Evolutionary conservation across 2,329 filamentous ascomycete species (phyloP).

Genomic region (Clarireedia sp.): DNA sequence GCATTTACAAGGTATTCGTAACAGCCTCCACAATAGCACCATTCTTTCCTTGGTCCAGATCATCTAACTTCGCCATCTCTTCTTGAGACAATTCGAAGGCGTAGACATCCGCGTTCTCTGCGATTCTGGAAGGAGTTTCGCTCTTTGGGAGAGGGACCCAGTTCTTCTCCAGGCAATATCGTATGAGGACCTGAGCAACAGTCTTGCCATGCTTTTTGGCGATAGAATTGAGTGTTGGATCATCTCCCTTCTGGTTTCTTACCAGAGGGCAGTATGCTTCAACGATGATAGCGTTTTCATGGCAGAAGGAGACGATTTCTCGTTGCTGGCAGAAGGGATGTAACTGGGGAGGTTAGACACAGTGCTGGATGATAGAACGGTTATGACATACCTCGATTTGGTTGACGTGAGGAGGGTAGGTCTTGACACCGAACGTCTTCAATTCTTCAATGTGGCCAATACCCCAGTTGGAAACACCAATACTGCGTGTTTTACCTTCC

Average conservation of each 20-base stretch:
- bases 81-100: slow-evolving; percentile 48
- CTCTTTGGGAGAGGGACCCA: slow-evolving; percentile 65
- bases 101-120: slow-evolving; percentile 47
- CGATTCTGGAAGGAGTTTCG: slow-evolving; percentile 49
- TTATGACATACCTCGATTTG: slow-evolving; percentile 7
- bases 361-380: neutral
- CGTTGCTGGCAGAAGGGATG: slow-evolving; percentile 61
- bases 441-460: slow-evolving; percentile 10
- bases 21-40: slow-evolving; percentile 32
- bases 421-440: neutral
- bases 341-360: slow-evolving; percentile 29
- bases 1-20: slow-evolving; percentile 11
- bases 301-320: slow-evolving; percentile 42
- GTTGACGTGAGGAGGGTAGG: slow-evolving; percentile 9
- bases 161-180: slow-evolving; percentile 49
- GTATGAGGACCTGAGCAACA: slow-evolving; percentile 57
- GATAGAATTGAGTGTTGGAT: slow-evolving; percentile 48
- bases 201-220: slow-evolving; percentile 52
- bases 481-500: neutral
- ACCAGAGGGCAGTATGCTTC: slow-evolving; percentile 44
- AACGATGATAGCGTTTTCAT: slow-evolving; percentile 41
- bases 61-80: slow-evolving; percentile 49
- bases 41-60: slow-evolving; percentile 39
- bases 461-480: slow-evolving; percentile 8
- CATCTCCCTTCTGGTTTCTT: slow-evolving; percentile 48